Evolutionary conservation across 176 grass and related monocot genomes (phyloP).

Genomic region (Eragrostis curvula): DNA sequence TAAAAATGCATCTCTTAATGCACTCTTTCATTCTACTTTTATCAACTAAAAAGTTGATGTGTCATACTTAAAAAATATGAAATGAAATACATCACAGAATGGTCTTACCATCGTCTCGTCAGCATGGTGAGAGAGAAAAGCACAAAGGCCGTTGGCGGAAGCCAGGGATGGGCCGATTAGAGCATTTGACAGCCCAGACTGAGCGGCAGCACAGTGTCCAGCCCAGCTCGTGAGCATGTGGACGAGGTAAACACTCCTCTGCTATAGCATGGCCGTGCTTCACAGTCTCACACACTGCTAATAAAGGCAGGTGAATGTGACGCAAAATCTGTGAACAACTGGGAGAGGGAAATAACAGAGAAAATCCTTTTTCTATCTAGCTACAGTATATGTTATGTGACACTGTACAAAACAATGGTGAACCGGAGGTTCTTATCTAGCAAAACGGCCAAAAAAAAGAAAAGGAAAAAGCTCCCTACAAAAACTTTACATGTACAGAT

Average conservation of each 20-base stretch:
- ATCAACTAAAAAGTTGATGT: too few relatives aligned
- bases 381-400: not conserved
- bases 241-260: too few relatives aligned
- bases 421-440: not conserved
- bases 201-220: not conserved
- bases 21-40: too few relatives aligned
- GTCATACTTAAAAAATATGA: too few relatives aligned
- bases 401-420: not conserved
- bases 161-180: not conserved
- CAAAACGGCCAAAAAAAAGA: not conserved
- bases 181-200: not conserved
- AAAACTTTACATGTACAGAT: not conserved
- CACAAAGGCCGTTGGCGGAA: too few relatives aligned
- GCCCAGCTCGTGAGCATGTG: not conserved
- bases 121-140: too few relatives aligned
- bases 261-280: too few relatives aligned
- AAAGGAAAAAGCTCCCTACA: not conserved
- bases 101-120: too few relatives aligned
- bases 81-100: too few relatives aligned
- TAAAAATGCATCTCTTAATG: too few relatives aligned
- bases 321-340: constrained; percentile 3
- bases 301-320: not conserved
- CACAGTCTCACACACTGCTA: too few relatives aligned
- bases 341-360: not conserved
- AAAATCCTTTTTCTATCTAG: not conserved